Evolutionary conservation across 441 rosid species (phyloP).

Genomic region (Lagerstroemia fauriei): DNA sequence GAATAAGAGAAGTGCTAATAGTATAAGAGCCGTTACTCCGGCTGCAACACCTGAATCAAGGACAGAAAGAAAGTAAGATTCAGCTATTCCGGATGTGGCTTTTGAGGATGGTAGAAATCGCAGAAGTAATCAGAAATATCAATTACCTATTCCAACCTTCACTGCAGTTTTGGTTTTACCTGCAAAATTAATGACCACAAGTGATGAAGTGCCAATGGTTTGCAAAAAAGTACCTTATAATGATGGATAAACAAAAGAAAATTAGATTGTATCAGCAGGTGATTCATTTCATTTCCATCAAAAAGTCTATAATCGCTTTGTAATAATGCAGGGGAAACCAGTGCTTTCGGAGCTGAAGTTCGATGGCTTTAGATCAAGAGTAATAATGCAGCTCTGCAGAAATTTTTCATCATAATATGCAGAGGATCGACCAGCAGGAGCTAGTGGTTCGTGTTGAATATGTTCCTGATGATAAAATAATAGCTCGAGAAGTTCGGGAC

Average conservation of each 20-base stretch:
- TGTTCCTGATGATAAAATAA: constrained; percentile 10
- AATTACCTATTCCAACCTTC: not conserved
- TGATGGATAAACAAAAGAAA: not conserved
- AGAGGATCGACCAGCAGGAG: not conserved
- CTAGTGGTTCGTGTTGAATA: not conserved
- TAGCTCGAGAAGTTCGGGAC: not conserved
- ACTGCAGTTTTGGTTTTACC: not conserved
- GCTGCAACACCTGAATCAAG: not conserved
- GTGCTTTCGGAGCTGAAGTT: not conserved
- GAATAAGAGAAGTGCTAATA: not conserved
- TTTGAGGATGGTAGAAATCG: not conserved
- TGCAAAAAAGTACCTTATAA: not conserved
- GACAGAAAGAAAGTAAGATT: not conserved
- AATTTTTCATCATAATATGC: not conserved
- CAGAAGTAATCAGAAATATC: not conserved
- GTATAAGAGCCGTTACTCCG: not conserved
- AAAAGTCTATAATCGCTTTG: not conserved
- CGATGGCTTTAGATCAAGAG: not conserved
- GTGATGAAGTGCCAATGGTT: not conserved
- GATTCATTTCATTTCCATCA: not conserved
- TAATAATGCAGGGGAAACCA: not conserved
- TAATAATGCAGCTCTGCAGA: not conserved
- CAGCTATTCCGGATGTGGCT: not conserved
- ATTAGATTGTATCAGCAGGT: not conserved
- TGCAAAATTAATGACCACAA: not conserved